These are phyloP conservation scores for Apiotrichum domesticum DNA, from an alignment of 1,284 basidiomycete species.

Conservation along the genomic window DNA sequence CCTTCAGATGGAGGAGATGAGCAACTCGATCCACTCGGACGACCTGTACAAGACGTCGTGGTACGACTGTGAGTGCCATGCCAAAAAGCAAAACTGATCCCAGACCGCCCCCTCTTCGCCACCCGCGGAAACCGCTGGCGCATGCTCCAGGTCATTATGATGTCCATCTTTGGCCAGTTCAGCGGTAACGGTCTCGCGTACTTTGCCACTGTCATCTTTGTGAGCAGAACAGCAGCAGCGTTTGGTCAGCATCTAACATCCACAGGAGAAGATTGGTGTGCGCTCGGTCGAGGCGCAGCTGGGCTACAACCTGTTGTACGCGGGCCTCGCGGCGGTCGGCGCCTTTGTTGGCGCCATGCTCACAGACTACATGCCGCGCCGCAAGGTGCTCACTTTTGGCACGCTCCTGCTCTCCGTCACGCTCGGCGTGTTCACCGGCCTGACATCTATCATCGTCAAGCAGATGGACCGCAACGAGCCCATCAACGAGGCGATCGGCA, in stretches of 20 bases:
- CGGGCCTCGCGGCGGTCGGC: constrained; percentile 51
- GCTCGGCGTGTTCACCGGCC: not conserved
- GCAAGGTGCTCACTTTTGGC: not conserved
- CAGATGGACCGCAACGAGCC: not conserved
- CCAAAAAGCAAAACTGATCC: too few relatives aligned
- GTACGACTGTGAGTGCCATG: constrained; percentile 22
- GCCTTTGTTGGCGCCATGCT: constrained; percentile 37
- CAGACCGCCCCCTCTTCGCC: not conserved
- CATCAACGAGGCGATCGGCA: constrained; percentile 34
- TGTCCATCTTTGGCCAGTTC: constrained; percentile 44
- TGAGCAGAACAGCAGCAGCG: too few relatives aligned
- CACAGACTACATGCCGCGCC: constrained; percentile 12
- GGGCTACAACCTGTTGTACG: constrained; percentile 54
- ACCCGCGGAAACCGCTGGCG: not conserved
- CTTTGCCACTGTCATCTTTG: constrained; percentile 38
- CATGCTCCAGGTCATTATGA: constrained; percentile 12
- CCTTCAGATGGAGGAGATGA: constrained; percentile 56
- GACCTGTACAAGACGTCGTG: constrained; percentile 61
- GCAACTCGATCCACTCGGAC: constrained; percentile 49
- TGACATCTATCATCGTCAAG: not conserved
- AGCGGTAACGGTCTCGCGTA: constrained; percentile 48
- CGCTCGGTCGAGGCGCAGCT: constrained; percentile 35
- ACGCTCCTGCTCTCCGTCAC: not conserved
- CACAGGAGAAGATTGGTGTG: constrained; percentile 20
- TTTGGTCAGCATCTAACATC: too few relatives aligned